Percentiles rank a stretch among this genome's conserved stretches.
phyloP scores from a whole-genome alignment of 495 filamentous ascomycete genomes.

The Trichoderma orchidacearum region DNA sequence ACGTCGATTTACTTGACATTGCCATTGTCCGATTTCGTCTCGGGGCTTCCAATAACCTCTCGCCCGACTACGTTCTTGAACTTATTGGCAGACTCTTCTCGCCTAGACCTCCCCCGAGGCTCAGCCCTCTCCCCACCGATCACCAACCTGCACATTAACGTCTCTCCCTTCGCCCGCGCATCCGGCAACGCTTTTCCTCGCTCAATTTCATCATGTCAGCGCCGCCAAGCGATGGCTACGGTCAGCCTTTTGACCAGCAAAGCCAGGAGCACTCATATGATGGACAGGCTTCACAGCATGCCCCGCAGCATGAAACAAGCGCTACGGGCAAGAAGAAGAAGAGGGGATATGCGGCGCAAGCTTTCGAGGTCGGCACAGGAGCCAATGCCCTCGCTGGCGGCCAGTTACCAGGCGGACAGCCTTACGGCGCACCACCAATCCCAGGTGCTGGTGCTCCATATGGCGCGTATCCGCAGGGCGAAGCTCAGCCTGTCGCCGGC shows the following conservation, averaged over 20 bases:
- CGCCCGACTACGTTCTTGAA: too few species aligned
- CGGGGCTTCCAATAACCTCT: neutral
- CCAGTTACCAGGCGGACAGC: constrained; percentile 18
- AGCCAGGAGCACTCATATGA: constrained; percentile 28
- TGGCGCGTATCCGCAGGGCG: constrained; percentile 48
- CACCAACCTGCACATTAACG: neutral
- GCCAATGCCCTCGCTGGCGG: constrained; percentile 60
- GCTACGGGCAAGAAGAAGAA: constrained; percentile 64
- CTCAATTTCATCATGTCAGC: constrained; percentile 31
- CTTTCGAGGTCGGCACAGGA: constrained; percentile 84
- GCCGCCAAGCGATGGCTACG: constrained; percentile 38
- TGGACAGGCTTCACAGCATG: constrained; percentile 15
- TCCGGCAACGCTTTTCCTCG: neutral
- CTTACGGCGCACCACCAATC: constrained; percentile 15
- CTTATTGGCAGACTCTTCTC: neutral
- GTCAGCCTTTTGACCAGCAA: constrained; percentile 38
- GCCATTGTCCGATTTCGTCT: neutral
- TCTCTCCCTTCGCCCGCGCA: neutral
- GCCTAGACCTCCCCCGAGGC: neutral
- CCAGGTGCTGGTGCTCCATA: constrained; percentile 23
- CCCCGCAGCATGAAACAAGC: constrained; percentile 20
- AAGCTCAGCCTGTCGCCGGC: constrained; percentile 43
- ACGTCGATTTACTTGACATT: neutral
- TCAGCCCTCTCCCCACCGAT: neutral
- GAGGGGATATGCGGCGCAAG: constrained; percentile 82